Percentiles rank a stretch among this genome's conserved stretches.
These are phyloP conservation scores for Phycomyces blakesleeanus DNA, from an alignment of 192 early-diverging fungal genomes.

Conservation along the genomic window DNA sequence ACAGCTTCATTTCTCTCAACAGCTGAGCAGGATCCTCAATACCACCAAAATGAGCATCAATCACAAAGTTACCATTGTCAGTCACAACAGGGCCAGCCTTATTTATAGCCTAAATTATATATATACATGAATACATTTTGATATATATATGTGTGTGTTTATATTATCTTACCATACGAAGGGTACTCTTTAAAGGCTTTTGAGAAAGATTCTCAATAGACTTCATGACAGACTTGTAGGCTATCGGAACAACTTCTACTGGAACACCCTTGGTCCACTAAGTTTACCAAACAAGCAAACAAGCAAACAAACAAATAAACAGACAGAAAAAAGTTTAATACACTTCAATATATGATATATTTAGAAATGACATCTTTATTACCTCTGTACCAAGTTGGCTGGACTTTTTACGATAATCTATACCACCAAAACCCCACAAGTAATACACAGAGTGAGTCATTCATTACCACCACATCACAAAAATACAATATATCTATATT, in stretches of 20 bases:
- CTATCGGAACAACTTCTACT: constrained; percentile 86
- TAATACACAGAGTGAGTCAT: too few species aligned
- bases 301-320: too few species aligned
- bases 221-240: constrained; percentile 59
- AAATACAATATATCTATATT: too few species aligned
- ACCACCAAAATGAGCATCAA: constrained; percentile 78
- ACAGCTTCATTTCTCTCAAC: constrained; percentile 53
- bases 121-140: constrained; percentile 88
- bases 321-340: too few species aligned
- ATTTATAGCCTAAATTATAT: constrained; percentile 73
- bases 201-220: constrained; percentile 40
- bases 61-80: constrained; percentile 90
- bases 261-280: constrained; percentile 83
- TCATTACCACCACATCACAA: too few species aligned
- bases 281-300: too few species aligned
- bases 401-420: constrained; percentile 83
- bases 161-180: constrained; percentile 69
- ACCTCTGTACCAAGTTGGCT: constrained; percentile 26
- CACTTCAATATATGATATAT: too few species aligned
- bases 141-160: constrained; percentile 87
- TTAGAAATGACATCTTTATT: too few species aligned
- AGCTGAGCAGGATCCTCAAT: constrained; percentile 55
- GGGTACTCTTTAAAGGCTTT: constrained; percentile 48
- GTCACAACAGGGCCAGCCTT: constrained; percentile 96
- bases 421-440: background rate